Conservation (phyloP, 208 protist genomes). For the Crithidia acanthocephali region DNA sequence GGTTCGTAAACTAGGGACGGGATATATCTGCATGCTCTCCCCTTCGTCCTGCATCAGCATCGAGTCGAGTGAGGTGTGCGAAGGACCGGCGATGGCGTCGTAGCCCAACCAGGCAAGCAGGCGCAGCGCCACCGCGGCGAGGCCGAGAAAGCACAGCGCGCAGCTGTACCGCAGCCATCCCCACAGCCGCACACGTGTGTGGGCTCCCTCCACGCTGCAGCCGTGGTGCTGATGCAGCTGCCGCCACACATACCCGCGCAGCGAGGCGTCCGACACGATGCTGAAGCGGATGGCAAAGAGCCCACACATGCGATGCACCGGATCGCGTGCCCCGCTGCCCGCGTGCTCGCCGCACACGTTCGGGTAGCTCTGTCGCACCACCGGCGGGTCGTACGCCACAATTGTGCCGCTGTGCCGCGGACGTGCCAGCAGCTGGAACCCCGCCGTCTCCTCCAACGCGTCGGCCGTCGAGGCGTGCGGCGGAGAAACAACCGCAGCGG, state of each 20-base stretch:
- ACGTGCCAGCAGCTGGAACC: slow-evolving; percentile 37
- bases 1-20: slow-evolving; percentile 13
- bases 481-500: neutral
- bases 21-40: slow-evolving; percentile 29
- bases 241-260: slow-evolving; percentile 23
- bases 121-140: slow-evolving; percentile 19
- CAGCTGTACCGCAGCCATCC: slow-evolving; percentile 21
- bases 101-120: slow-evolving; percentile 24
- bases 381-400: slow-evolving; percentile 42
- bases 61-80: slow-evolving; percentile 13
- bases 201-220: neutral
- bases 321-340: slow-evolving; percentile 27
- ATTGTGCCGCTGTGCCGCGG: slow-evolving; percentile 37
- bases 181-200: slow-evolving; percentile 15
- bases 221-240: slow-evolving; percentile 15
- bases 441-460: neutral
- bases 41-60: slow-evolving; percentile 25
- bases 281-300: slow-evolving; percentile 68
- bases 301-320: slow-evolving; percentile 47
- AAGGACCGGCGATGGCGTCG: slow-evolving; percentile 24
- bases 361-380: slow-evolving; percentile 36
- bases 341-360: slow-evolving; percentile 18
- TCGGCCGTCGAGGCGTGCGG: neutral
- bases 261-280: slow-evolving; percentile 56
- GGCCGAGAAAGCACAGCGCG: slow-evolving; percentile 17